Percentiles rank a stretch among this genome's conserved stretches.
Evolutionary conservation across 2,329 filamentous ascomycete species (phyloP).

Genomic region (Arthroderma sp.): DNA sequence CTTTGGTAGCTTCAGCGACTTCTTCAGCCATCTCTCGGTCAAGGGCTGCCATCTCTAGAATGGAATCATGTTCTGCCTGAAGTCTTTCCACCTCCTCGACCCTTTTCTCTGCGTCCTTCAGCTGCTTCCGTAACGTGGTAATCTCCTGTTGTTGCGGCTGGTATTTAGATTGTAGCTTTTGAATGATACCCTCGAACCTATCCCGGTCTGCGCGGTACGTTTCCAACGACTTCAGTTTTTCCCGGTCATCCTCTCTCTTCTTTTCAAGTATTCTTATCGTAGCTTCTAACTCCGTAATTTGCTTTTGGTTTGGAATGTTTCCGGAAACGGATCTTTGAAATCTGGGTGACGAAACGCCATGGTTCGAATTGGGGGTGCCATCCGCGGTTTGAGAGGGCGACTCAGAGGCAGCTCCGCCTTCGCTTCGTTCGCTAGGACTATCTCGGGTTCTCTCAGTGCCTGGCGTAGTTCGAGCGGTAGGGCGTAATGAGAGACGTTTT

Average conservation of each 20-base stretch:
- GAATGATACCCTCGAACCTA: slow-evolving; percentile 61
- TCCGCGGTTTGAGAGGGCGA: slow-evolving; percentile 13
- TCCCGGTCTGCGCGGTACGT: slow-evolving; percentile 49
- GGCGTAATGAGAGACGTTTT: slow-evolving; percentile 24
- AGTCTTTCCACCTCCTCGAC: slow-evolving; percentile 57
- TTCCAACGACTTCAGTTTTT: slow-evolving; percentile 68
- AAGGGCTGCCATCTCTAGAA: slow-evolving; percentile 72
- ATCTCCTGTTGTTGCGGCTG: slow-evolving; percentile 75
- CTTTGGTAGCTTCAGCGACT: slow-evolving; percentile 66
- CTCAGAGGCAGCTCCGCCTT: slow-evolving; percentile 7
- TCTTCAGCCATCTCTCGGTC: slow-evolving; percentile 97
- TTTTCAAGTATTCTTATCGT: slow-evolving; percentile 80
- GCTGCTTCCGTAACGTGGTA: slow-evolving; percentile 56
- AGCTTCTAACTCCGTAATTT: slow-evolving; percentile 77
- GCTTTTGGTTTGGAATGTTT: slow-evolving; percentile 43
- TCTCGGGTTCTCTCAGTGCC: slow-evolving; percentile 17
- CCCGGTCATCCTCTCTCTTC: slow-evolving; percentile 71
- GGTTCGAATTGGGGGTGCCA: slow-evolving; percentile 9
- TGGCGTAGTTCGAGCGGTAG: slow-evolving; percentile 15
- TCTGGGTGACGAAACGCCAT: slow-evolving; percentile 1
- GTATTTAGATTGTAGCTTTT: slow-evolving; percentile 81
- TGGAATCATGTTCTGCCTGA: slow-evolving; percentile 72
- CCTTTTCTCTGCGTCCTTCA: slow-evolving; percentile 61
- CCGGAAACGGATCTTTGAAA: slow-evolving; percentile 31
- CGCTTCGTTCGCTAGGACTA: slow-evolving; percentile 16